These are phyloP conservation scores for Coniochaeta ligniaria DNA, from an alignment of 2,329 filamentous ascomycete species.

Conservation along the genomic window DNA sequence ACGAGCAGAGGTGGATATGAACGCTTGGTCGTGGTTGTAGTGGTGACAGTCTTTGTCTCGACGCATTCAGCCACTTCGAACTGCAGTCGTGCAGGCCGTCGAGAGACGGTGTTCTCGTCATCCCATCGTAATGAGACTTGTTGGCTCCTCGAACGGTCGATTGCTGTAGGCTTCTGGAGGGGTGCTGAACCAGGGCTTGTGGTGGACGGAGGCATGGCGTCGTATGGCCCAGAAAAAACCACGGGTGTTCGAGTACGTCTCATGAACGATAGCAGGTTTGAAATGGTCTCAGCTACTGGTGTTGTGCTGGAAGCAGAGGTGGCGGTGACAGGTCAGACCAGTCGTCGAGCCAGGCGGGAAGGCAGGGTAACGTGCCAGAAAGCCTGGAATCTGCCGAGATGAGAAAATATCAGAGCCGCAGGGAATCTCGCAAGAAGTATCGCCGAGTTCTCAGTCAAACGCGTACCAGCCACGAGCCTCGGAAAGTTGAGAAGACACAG, in stretches of 20 bases:
- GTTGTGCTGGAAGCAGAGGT: not conserved
- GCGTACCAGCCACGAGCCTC: not conserved
- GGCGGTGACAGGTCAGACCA: not conserved
- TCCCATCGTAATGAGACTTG: conserved; percentile 26
- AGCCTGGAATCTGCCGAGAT: not conserved
- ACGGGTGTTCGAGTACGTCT: not conserved
- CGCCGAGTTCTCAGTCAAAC: not conserved
- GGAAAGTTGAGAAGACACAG: not conserved
- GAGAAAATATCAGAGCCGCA: not conserved
- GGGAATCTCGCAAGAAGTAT: not conserved
- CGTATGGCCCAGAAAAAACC: not conserved
- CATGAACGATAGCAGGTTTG: not conserved
- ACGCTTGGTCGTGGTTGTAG: conserved; percentile 81
- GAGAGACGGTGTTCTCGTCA: conserved; percentile 14
- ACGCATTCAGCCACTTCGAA: conserved; percentile 58
- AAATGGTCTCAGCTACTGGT: not conserved
- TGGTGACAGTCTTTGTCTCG: conserved; percentile 71
- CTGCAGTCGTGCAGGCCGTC: conserved; percentile 28
- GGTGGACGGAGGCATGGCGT: not conserved
- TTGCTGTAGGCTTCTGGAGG: not conserved
- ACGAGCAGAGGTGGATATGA: conserved; percentile 81
- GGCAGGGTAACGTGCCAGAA: not conserved
- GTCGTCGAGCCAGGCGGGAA: not conserved
- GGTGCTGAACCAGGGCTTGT: not conserved
- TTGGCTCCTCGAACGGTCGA: conserved; percentile 13